A percentile compares a stretch with the other conserved stretches of the same genome.
These are phyloP conservation scores for Cryphonectria parasitica DNA, from an alignment of 2,329 filamentous ascomycete genomes.

Conservation along the genomic window DNA sequence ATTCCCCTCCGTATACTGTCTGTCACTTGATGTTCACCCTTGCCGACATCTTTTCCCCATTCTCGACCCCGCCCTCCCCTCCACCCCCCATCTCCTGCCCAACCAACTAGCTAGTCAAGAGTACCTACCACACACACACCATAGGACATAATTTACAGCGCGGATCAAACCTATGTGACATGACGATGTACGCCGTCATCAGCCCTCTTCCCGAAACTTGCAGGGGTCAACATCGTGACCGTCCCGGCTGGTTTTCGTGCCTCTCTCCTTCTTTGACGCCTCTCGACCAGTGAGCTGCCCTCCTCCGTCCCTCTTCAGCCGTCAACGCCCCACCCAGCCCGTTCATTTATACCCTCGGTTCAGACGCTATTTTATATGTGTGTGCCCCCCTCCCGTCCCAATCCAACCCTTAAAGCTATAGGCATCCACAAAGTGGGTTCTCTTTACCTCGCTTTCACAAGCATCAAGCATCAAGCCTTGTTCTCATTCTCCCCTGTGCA, in stretches of 20 bases:
- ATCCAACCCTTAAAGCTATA: neutral
- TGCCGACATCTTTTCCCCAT: neutral
- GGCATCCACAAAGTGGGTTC: slow-evolving; percentile 34
- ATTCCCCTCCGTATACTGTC: neutral
- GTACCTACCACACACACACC: neutral
- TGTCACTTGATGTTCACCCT: neutral
- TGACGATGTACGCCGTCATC: slow-evolving; percentile 25
- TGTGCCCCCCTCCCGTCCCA: slow-evolving; percentile 32
- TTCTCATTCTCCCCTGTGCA: slow-evolving; percentile 37
- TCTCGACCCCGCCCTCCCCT: neutral
- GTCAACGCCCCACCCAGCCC: slow-evolving; percentile 33
- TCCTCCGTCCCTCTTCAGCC: slow-evolving; percentile 36
- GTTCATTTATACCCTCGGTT: slow-evolving; percentile 43
- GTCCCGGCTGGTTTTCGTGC: slow-evolving; percentile 30
- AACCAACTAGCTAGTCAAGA: neutral
- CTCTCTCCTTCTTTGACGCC: slow-evolving; percentile 12
- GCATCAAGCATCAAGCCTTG: slow-evolving; percentile 37
- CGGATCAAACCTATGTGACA: neutral
- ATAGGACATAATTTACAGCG: neutral
- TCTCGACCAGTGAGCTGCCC: slow-evolving; percentile 34
- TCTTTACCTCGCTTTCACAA: slow-evolving; percentile 36
- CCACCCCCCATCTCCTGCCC: neutral
- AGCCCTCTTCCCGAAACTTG: slow-evolving; percentile 20
- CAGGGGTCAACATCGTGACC: slow-evolving; percentile 23
- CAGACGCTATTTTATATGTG: slow-evolving; percentile 34